Conservation (phyloP, 176 grass and related monocot species). For the Phyllostachys edulis region DNA sequence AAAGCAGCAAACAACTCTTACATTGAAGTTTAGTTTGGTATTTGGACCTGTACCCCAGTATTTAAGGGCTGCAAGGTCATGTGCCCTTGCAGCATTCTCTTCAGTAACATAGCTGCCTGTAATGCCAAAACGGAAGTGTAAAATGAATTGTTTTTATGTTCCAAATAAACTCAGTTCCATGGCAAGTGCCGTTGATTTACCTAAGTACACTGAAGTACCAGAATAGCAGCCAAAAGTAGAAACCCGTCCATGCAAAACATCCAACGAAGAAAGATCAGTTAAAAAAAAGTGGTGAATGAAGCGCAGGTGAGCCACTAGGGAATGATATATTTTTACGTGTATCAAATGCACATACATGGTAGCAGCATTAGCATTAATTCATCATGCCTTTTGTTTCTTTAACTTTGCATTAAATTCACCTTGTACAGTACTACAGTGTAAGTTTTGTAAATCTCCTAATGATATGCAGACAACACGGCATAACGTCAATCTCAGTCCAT, state of each 20-base stretch:
- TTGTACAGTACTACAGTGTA: not conserved
- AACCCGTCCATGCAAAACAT: slow-evolving; percentile 32
- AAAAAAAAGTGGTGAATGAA: not conserved
- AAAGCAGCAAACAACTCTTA: slow-evolving; percentile 40
- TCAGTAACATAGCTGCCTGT: slow-evolving; percentile 96
- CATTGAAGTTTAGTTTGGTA: slow-evolving; percentile 86
- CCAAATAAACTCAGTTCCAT: slow-evolving; percentile 10
- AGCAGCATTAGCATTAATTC: not conserved
- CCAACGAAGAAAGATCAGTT: slow-evolving; percentile 24
- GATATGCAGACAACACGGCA: not conserved
- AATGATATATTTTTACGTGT: not conserved
- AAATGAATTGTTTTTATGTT: slow-evolving; percentile 18
- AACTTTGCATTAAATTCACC: not conserved
- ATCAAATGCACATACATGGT: not conserved
- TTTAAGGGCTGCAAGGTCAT: slow-evolving; percentile 94
- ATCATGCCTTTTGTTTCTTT: not conserved
- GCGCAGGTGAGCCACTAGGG: not conserved
- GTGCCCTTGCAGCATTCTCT: slow-evolving; percentile 89
- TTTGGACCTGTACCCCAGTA: slow-evolving; percentile 70
- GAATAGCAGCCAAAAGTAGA: slow-evolving; percentile 18
- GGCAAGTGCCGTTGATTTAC: slow-evolving; percentile 40
- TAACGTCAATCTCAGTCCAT: not conserved
- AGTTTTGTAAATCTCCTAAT: not conserved
- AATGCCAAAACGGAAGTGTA: slow-evolving; percentile 32
- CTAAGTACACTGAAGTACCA: slow-evolving; percentile 79